Conservation (phyloP, 2,329 filamentous ascomycete genomes). For the Pseudogymnoascus sp. region DNA sequence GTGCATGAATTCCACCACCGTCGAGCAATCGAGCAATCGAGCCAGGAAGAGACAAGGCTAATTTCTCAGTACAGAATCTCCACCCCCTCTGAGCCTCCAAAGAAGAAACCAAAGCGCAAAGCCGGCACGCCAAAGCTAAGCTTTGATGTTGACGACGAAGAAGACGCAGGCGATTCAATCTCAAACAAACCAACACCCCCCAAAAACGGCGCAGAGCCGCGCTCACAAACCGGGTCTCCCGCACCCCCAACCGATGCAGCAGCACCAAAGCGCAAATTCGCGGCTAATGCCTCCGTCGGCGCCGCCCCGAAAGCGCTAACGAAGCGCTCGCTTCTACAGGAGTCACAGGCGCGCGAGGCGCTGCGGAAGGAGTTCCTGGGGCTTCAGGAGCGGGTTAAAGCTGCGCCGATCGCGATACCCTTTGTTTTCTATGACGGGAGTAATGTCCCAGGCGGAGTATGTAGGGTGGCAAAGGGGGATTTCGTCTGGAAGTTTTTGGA, state of each 20-base stretch:
- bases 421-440: slow-evolving; percentile 97
- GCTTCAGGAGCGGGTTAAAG: slow-evolving; percentile 80
- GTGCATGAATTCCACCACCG: slow-evolving; percentile 17
- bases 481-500: slow-evolving; percentile 90
- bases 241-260: slow-evolving; percentile 21
- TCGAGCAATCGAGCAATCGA: background rate
- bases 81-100: slow-evolving; percentile 34
- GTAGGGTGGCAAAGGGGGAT: slow-evolving; percentile 88
- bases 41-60: background rate
- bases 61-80: slow-evolving; percentile 31
- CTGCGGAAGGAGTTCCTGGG: slow-evolving; percentile 72
- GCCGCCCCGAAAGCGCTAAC: slow-evolving; percentile 68
- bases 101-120: slow-evolving; percentile 42
- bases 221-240: slow-evolving; percentile 26
- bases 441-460: slow-evolving; percentile 75
- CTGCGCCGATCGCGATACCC: slow-evolving; percentile 80
- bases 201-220: slow-evolving; percentile 28
- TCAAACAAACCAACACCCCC: slow-evolving; percentile 34
- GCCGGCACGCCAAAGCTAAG: slow-evolving; percentile 44
- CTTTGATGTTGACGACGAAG: slow-evolving; percentile 64
- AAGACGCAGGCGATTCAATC: slow-evolving; percentile 34
- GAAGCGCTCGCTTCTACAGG: slow-evolving; percentile 68
- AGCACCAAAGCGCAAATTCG: slow-evolving; percentile 42
- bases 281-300: slow-evolving; percentile 53
- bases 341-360: slow-evolving; percentile 68